These are phyloP conservation scores for Malassezia restricta DNA, from an alignment of 1,284 basidiomycete genomes.

Conservation along the genomic window DNA sequence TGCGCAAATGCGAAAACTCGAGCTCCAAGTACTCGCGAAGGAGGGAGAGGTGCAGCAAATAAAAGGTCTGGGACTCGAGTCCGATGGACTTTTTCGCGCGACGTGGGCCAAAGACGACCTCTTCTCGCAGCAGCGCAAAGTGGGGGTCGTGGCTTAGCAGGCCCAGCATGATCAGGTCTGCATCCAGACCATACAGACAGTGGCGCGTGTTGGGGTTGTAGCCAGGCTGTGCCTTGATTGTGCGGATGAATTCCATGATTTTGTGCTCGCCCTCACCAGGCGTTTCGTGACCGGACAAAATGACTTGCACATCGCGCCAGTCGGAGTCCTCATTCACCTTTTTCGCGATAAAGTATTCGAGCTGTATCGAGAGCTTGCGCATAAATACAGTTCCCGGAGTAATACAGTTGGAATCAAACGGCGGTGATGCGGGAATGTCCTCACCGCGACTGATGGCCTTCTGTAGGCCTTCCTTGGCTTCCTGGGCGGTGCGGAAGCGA, in stretches of 20 bases:
- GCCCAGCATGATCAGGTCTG: constrained; percentile 96
- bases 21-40: constrained; percentile 94
- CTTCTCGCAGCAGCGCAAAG: constrained; percentile 91
- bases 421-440: constrained; percentile 77
- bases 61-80: constrained; percentile 80
- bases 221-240: constrained; percentile 82
- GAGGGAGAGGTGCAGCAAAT: constrained; percentile 81
- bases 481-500: constrained; percentile 86
- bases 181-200: constrained; percentile 94
- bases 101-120: constrained; percentile 88
- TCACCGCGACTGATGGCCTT: constrained; percentile 80
- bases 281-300: constrained; percentile 90
- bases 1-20: constrained; percentile 58
- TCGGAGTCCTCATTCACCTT: constrained; percentile 43
- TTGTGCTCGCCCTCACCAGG: constrained; percentile 99
- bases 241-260: constrained; percentile 97
- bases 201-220: constrained; percentile 89
- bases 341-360: constrained; percentile 71
- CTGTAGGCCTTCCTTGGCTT: constrained; percentile 72
- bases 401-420: constrained; percentile 97
- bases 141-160: constrained; percentile 95
- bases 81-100: constrained; percentile 56
- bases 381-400: constrained; percentile 96
- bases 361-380: constrained; percentile 73
- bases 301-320: constrained; percentile 82